A percentile compares a stretch with the other conserved stretches of the same genome.
These are phyloP conservation scores for Paecilomyces variotii DNA, from an alignment of 2,329 filamentous ascomycete species.

Conservation along the genomic window DNA sequence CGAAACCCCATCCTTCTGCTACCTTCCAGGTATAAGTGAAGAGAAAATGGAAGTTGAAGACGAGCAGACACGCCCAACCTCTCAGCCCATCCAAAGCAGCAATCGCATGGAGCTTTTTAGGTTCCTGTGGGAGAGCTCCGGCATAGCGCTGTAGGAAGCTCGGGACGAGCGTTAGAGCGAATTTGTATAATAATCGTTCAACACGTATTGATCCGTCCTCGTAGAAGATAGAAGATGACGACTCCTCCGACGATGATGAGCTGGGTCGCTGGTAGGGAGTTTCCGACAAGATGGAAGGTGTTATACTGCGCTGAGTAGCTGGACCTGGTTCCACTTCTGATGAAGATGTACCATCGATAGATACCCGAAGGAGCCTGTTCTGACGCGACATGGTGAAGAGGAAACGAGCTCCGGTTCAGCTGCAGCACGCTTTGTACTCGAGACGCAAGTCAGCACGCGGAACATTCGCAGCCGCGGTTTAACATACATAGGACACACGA, in stretches of 20 bases:
- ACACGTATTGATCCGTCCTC: not conserved
- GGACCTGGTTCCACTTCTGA: not conserved
- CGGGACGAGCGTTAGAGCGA: conserved; percentile 25
- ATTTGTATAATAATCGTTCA: conserved; percentile 7
- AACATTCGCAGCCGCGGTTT: not conserved
- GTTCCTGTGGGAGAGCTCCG: conserved; percentile 19
- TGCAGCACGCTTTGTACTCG: not conserved
- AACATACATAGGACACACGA: not conserved
- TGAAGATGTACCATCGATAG: not conserved
- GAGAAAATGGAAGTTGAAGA: conserved; percentile 40
- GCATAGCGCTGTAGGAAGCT: conserved; percentile 29
- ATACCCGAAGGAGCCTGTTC: not conserved
- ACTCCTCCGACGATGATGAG: not conserved
- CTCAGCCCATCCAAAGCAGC: conserved; percentile 36
- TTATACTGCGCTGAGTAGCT: not conserved
- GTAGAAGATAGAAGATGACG: not conserved
- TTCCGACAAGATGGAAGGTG: not conserved
- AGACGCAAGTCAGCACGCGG: not conserved
- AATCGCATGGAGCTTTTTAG: conserved; percentile 27
- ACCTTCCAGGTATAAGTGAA: conserved; percentile 38
- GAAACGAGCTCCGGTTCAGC: not conserved
- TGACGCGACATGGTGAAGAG: not conserved
- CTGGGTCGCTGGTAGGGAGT: not conserved
- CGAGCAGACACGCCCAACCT: conserved; percentile 37
- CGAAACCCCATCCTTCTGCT: conserved; percentile 33